These are phyloP conservation scores for Lentinula novae-zelandiae DNA, from an alignment of 1,284 basidiomycete genomes.

Conservation along the genomic window DNA sequence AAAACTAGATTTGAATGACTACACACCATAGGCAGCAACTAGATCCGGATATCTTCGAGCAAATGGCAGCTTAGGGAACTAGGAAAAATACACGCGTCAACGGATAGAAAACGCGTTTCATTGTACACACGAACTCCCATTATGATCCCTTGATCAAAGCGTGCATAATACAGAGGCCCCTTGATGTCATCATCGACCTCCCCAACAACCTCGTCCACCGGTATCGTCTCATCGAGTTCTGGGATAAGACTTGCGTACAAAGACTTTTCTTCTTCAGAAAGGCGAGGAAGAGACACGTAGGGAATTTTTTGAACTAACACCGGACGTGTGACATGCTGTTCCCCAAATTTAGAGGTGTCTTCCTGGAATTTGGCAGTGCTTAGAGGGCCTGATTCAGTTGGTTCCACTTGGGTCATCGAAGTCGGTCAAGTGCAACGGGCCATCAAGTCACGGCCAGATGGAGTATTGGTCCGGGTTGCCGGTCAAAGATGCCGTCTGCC, in stretches of 20 bases:
- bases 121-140: constrained; percentile 44
- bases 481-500: too few relatives aligned
- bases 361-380: background rate
- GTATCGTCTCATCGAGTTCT: constrained; percentile 24
- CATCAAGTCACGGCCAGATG: too few relatives aligned
- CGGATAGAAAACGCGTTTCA: constrained; percentile 15
- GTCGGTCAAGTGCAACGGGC: background rate
- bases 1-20: constrained; percentile 2
- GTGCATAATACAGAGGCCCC: constrained; percentile 55
- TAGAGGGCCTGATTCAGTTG: background rate
- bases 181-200: constrained; percentile 39
- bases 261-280: constrained; percentile 34
- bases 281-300: constrained; percentile 24
- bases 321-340: background rate
- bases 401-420: background rate
- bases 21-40: constrained; percentile 56
- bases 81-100: constrained; percentile 21
- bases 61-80: constrained; percentile 43
- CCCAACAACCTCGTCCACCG: constrained; percentile 53
- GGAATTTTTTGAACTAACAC: constrained; percentile 2
- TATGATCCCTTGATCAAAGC: constrained; percentile 52
- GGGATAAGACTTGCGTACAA: constrained; percentile 37
- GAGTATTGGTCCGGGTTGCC: too few relatives aligned
- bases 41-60: constrained; percentile 37
- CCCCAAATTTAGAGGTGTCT: background rate